Conservation (phyloP, 108 stramenopile species). For the Aureococcus anophagefferens region DNA sequence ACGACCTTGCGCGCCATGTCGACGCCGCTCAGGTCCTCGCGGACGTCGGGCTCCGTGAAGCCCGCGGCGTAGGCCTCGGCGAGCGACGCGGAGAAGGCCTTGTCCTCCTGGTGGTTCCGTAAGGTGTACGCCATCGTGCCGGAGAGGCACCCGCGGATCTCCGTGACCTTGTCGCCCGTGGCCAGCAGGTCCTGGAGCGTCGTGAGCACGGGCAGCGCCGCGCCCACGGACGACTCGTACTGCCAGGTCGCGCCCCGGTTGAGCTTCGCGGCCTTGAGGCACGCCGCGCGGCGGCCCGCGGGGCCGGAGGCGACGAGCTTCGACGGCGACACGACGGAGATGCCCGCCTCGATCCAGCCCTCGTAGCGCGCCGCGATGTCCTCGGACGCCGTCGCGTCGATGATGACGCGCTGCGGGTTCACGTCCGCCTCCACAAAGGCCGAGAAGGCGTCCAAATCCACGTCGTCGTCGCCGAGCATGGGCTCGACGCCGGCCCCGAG, state of each 20-base stretch:
- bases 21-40: conserved; percentile 42
- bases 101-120: conserved; percentile 11
- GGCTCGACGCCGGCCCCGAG: background rate
- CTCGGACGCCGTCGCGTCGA: conserved; percentile 62
- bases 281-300: too few relatives aligned
- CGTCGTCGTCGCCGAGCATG: conserved; percentile 11
- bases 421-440: conserved; percentile 51
- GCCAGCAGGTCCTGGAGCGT: conserved; percentile 58
- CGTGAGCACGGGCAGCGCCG: conserved; percentile 59
- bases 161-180: conserved; percentile 53
- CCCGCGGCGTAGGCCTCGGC: conserved; percentile 46
- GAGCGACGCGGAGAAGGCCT: conserved; percentile 52
- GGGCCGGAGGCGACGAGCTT: too few relatives aligned
- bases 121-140: conserved; percentile 66
- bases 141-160: conserved; percentile 54
- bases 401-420: conserved; percentile 62
- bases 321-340: conserved; percentile 36
- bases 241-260: background rate
- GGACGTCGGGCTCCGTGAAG: conserved; percentile 52
- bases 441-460: conserved; percentile 49
- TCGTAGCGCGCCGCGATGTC: conserved; percentile 49
- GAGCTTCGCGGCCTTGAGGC: background rate
- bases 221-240: conserved; percentile 49
- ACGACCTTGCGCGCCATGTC: conserved; percentile 44
- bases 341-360: conserved; percentile 53